Evolutionary conservation across 192 early-diverging fungal species (phyloP), one percentile per base, ranked within the genome.

Genomic region (Lunasporangiospora selenospora): DNA sequence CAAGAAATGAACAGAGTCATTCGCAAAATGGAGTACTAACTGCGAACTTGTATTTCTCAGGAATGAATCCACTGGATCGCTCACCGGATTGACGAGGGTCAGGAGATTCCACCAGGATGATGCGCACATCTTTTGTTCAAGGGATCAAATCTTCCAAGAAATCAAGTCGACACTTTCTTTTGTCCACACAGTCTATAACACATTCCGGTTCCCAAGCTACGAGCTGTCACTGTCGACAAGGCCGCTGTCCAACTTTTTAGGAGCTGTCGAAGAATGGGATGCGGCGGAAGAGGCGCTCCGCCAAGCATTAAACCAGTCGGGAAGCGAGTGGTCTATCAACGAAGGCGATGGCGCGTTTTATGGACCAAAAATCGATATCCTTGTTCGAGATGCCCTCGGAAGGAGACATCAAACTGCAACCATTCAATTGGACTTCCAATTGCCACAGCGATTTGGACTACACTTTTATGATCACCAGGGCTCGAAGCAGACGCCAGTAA

Each of bases 51-150:
- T n/a, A n/a, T n/a, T n/a, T n/a, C n/a, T n/a, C n/a, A 91, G 92
- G 64, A 98, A 98, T 57, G 96, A 98, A 77, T 84, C 89, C 0
- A 93, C 93, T 0, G 96, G 95, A 13, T 90, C 94, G 3, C 78
- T 98, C 10, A 82, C 94, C 10, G 96, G 96, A 11, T 80, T 98
- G 38, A 98, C 95, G 0, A 83, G 96, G 12, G 95, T 96, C 39
- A 89, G 93, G 53, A 87, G 92, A 65, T 98, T 98, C 79, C 95
- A 98, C 60, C 96, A 98, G 78, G 96, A 98, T 59, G 96, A 98
- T 65, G 96, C 92, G 0, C 96, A 98, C 62, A 96, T 98, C 51
- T 98, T 98, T 77, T 98, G 96, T 64, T 81, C 86, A 4, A 83
- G 84, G 33, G 81, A 84, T 4, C 95, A 98, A 69, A 89, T 96